phyloP scores from a whole-genome alignment of 352 stramenopile genomes.

The Globisporangium uncinulatum region DNA sequence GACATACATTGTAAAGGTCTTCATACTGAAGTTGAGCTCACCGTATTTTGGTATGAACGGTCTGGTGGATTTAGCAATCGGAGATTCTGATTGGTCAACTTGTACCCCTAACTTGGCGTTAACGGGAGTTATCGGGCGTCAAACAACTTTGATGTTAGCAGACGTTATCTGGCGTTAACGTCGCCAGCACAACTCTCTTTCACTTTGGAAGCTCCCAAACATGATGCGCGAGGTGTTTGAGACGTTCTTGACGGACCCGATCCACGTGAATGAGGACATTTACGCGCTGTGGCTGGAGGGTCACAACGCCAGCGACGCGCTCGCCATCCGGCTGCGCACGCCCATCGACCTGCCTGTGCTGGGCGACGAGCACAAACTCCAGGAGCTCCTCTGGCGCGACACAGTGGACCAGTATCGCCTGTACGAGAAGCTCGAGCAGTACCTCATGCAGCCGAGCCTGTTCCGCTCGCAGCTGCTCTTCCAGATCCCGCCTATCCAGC shows the following conservation, averaged over 20 bases:
- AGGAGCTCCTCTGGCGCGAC: conserved; percentile 71
- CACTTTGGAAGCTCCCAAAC: not conserved
- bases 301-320: conserved; percentile 49
- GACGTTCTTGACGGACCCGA: conserved; percentile 74
- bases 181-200: too few relatives aligned
- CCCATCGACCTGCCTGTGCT: conserved; percentile 43
- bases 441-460: conserved; percentile 71
- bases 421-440: conserved; percentile 82
- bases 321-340: conserved; percentile 42
- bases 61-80: too few relatives aligned
- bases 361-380: conserved; percentile 44
- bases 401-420: conserved; percentile 82
- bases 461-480: conserved; percentile 78
- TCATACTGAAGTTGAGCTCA: too few relatives aligned
- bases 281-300: conserved; percentile 78
- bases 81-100: too few relatives aligned
- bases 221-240: conserved; percentile 79
- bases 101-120: too few relatives aligned
- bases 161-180: too few relatives aligned
- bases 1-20: too few relatives aligned
- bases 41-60: too few relatives aligned
- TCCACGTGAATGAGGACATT: conserved; percentile 73
- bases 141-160: too few relatives aligned
- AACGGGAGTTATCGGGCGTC: too few relatives aligned
- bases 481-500: conserved; percentile 69